Evolutionary conservation across 345 rosid species (phyloP).

Genomic region (Acer saccharum): DNA sequence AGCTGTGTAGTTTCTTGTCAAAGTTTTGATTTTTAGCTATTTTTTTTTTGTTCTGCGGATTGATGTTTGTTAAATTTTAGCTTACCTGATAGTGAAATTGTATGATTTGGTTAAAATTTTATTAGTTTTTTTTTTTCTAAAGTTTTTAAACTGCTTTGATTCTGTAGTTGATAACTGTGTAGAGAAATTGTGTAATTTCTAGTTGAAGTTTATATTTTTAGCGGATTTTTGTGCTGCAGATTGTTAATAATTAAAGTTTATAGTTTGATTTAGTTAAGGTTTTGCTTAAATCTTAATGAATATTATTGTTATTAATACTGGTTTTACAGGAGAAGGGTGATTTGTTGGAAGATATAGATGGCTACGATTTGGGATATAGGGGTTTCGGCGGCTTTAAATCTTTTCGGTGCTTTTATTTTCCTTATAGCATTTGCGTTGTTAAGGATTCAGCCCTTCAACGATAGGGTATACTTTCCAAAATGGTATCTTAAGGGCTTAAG

Average conservation of each 20-base stretch:
- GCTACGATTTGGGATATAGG: slow-evolving; percentile 91
- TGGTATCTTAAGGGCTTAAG: slow-evolving; percentile 92
- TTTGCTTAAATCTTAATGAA: not conserved
- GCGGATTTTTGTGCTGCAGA: not conserved
- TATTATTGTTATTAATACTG: not conserved
- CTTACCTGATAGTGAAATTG: not conserved
- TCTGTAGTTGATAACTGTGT: not conserved
- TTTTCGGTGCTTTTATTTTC: slow-evolving; percentile 72
- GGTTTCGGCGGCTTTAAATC: slow-evolving; percentile 75
- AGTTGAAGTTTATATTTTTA: not conserved
- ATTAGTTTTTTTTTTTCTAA: no score
- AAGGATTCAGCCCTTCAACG: slow-evolving; percentile 93
- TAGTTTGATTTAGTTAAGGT: not conserved
- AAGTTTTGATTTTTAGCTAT: not conserved
- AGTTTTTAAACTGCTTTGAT: not conserved
- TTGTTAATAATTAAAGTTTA: not conserved
- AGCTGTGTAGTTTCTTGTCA: not conserved
- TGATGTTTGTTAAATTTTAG: not conserved
- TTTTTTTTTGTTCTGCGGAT: not conserved
- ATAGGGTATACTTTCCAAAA: slow-evolving; percentile 92
- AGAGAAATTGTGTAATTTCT: not conserved
- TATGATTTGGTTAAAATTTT: slow-evolving; percentile 3
- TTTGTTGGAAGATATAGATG: slow-evolving; percentile 45
- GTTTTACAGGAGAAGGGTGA: slow-evolving; percentile 17
- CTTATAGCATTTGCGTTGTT: slow-evolving; percentile 74